Base-by-base conservation (phyloP, 2,329 filamentous ascomycete genomes). In the Cordyceps tenuipes region DNA sequence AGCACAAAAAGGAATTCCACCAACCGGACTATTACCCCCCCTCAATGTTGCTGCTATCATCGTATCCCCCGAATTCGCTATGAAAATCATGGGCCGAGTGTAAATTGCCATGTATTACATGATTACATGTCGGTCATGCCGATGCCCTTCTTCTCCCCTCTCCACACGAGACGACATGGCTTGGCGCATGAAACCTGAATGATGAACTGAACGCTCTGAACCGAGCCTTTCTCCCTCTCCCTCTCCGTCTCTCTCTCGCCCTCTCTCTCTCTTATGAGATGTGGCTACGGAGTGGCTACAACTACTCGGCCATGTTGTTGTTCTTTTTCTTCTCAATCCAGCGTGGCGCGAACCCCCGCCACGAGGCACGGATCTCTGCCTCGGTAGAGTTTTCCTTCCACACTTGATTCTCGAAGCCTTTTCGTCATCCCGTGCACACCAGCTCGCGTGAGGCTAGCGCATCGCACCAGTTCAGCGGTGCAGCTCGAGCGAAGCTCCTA, bases 341-440 rank as follows among this genome's bases (percentile, higher is more conserved):
- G 13, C 19, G 13, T 39, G 12, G 15, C n/a, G 13, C 26, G 47
- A 44, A 29, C 7, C 51, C 56, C 47, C n/a, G 13, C 10, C 6
- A n/a, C 47, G 36, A 8, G 56, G 44, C 56, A 51, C 34, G 23
- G 56, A 21, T 36, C 56, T 17, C 9, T 17, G 44, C 23, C 21
- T 50, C 47, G 47, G 36, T 44, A 8, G 13, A 44, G 47, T 36
- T 47, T 47, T 50, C 50, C 58, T 60, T 60, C 58, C 21, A 60
- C 29, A n/a, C 29, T 34, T 26, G 29, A 50, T 59, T 60, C 58
- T 55, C 43, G 58, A 60, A 60, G 58, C 21, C 15, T 26, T 26
- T 59, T 44, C 9, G 21, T 43, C 34, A 36, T 13, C 13, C 34
- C 34, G 34, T 36, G 49, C 21, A 55, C 26, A 23, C 23, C 23